Base-by-base conservation (phyloP, 2,329 filamentous ascomycete species). In the Fusarium mexicanum region DNA sequence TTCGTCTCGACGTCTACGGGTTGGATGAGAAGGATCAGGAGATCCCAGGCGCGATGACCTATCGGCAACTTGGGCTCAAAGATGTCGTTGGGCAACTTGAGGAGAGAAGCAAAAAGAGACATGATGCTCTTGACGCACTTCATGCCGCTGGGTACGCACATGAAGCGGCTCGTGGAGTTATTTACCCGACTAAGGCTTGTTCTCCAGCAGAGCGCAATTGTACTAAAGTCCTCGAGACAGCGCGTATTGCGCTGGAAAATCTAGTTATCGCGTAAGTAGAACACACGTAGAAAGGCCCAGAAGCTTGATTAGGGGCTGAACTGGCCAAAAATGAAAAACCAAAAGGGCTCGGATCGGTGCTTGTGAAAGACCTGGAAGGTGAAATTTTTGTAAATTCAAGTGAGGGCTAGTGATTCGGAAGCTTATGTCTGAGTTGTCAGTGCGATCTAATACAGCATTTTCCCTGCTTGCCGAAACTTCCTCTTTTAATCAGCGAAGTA, bases 1-100 rank as follows among this genome's bases (percentile, higher is more conserved):
- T 91, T 24, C 86, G 86, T 66, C 75, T 88, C 18, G 90, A 91
- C 74, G 86, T 91, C 13, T 90, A 91, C 77, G 90, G 90, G 1
- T 76, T 88, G 35, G 76, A 79, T 18, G 74, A 76, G 29, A 59
- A 69, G n/a, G 68, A 68, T 14, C 50, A 54, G 8, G 58, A 66
- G 3, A 58, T 66, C 18, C 63, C 78, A 51, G 73, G 76, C 35
- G 44, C 62, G 11, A 26, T 54, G 26, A 26, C 44, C 20, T 75
- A 72, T 37, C 75, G 80, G 44, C 86, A 88, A 50, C 81, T 85
- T 29, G 89, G 89, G 0, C 81, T 91, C 8, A 87, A 84, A 76
- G 88, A 89, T 61, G 85, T 91, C 41, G 84, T 91, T 35, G 76
- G 79, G 17, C 80, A 86, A 67, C 85, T 91, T 80, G 88, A 91